Percentiles rank a stretch among this genome's conserved stretches.
phyloP scores from a whole-genome alignment of 2,329 filamentous ascomycete genomes.

The Aspergillus ibericus region DNA sequence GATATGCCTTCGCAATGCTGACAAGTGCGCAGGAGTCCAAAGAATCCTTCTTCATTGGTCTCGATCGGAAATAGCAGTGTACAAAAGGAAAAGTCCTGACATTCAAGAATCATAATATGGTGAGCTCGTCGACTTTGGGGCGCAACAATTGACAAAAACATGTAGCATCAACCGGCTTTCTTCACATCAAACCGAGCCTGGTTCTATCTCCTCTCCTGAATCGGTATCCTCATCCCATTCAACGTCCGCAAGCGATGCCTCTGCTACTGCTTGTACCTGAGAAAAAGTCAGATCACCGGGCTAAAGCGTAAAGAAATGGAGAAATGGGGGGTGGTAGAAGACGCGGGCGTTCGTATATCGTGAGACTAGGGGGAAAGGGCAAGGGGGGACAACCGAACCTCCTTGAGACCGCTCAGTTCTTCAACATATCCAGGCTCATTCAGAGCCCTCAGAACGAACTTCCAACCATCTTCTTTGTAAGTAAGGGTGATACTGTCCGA shows the following conservation, averaged over 20 bases:
- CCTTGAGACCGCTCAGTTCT: constrained; percentile 61
- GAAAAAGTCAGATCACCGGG: constrained; percentile 20
- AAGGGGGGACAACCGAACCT: constrained; percentile 38
- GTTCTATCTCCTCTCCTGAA: constrained; percentile 34
- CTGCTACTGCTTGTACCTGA: constrained; percentile 48
- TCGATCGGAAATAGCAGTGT: constrained; percentile 62
- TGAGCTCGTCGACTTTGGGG: neutral
- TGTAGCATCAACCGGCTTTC: neutral
- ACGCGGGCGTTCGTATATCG: neutral
- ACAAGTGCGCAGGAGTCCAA: constrained; percentile 65
- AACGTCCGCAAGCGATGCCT: constrained; percentile 45
- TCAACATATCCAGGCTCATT: constrained; percentile 65
- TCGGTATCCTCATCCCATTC: constrained; percentile 48
- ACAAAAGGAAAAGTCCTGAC: constrained; percentile 28
- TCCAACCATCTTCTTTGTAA: constrained; percentile 59
- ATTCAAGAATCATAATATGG: neutral
- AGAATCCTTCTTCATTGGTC: constrained; percentile 82
- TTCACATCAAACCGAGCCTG: neutral
- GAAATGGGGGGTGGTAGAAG: neutral
- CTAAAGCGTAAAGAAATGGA: neutral
- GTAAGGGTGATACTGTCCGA: constrained; percentile 55
- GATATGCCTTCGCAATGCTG: constrained; percentile 8
- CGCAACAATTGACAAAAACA: neutral
- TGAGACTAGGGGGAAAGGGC: constrained; percentile 23
- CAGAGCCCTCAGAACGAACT: constrained; percentile 60